phyloP scores from a whole-genome alignment of 208 protist species.

The Crithidia mellificae region DNA sequence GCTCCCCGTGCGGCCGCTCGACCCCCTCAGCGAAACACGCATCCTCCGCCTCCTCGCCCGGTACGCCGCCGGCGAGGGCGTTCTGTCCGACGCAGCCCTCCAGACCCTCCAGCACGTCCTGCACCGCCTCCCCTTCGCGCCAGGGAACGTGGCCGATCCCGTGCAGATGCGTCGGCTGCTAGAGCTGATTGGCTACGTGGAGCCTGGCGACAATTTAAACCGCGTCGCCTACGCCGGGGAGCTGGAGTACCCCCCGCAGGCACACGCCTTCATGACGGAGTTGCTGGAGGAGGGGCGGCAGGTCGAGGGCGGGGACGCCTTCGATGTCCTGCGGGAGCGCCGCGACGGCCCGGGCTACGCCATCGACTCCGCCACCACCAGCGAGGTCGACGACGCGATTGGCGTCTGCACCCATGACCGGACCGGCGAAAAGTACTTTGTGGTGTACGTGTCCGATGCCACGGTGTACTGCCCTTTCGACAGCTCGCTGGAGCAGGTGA shows the following conservation, averaged over 20 bases:
- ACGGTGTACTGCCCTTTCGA: slow-evolving; percentile 89
- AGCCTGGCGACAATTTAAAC: slow-evolving; percentile 71
- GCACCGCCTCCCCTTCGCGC: slow-evolving; percentile 48
- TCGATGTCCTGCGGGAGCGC: slow-evolving; percentile 59
- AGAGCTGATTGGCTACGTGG: slow-evolving; percentile 57
- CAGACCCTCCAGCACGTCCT: slow-evolving; percentile 56
- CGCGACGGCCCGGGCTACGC: slow-evolving; percentile 67
- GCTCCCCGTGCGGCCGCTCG: slow-evolving; percentile 60
- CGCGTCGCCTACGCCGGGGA: slow-evolving; percentile 67
- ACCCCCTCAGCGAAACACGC: slow-evolving; percentile 61
- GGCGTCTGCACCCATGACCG: slow-evolving; percentile 58
- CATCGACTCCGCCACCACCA: slow-evolving; percentile 89
- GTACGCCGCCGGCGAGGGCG: slow-evolving; percentile 69
- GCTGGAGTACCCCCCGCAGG: slow-evolving; percentile 70
- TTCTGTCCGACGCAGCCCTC: slow-evolving; percentile 62
- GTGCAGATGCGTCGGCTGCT: slow-evolving; percentile 66
- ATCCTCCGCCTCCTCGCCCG: slow-evolving; percentile 80
- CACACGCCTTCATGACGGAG: slow-evolving; percentile 52
- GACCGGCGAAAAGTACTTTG: slow-evolving; percentile 73
- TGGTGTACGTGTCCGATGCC: slow-evolving; percentile 87
- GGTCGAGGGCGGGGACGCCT: slow-evolving; percentile 69
- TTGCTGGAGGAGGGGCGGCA: slow-evolving; percentile 42
- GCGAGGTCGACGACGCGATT: slow-evolving; percentile 90
- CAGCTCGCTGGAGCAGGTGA: slow-evolving; percentile 80
- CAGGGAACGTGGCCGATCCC: slow-evolving; percentile 43